phyloP scores from a whole-genome alignment of 192 early-diverging fungal species.

The Coemansia brasiliensis region DNA sequence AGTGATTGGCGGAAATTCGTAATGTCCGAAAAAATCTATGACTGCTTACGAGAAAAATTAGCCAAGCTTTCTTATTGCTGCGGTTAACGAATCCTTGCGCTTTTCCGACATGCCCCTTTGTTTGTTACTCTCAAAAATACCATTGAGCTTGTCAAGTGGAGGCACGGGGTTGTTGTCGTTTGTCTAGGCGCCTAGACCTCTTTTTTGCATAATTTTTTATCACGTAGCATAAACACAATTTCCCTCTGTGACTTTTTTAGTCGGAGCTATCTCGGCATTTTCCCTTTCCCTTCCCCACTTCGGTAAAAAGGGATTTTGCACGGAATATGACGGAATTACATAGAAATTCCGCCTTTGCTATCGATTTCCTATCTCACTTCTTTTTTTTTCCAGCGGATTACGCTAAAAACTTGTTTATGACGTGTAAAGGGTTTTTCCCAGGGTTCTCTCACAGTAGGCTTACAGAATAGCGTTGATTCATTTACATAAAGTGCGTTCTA shows the following conservation, averaged over 20 bases:
- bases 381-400: not conserved
- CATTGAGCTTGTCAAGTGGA: too few species aligned
- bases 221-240: not conserved
- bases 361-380: not conserved
- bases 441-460: too few species aligned
- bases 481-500: not conserved
- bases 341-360: not conserved
- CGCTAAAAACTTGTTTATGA: too few species aligned
- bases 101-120: not conserved
- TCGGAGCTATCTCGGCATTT: slow-evolving; percentile 4
- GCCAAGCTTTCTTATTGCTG: too few species aligned
- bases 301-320: not conserved
- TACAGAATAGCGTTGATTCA: too few species aligned
- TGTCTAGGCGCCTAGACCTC: not conserved
- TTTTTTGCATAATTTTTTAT: not conserved
- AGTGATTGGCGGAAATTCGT: slow-evolving; percentile 3
- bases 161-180: too few species aligned
- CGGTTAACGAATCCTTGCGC: too few species aligned
- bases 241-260: not conserved
- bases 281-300: too few species aligned
- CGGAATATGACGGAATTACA: not conserved
- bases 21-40: slow-evolving; percentile 4
- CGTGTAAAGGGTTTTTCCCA: too few species aligned
- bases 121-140: too few species aligned
- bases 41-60: not conserved